Percentiles rank a stretch among this genome's conserved stretches.
phyloP scores from a whole-genome alignment of 257 asterid species.

The Scutellaria galericulata region DNA sequence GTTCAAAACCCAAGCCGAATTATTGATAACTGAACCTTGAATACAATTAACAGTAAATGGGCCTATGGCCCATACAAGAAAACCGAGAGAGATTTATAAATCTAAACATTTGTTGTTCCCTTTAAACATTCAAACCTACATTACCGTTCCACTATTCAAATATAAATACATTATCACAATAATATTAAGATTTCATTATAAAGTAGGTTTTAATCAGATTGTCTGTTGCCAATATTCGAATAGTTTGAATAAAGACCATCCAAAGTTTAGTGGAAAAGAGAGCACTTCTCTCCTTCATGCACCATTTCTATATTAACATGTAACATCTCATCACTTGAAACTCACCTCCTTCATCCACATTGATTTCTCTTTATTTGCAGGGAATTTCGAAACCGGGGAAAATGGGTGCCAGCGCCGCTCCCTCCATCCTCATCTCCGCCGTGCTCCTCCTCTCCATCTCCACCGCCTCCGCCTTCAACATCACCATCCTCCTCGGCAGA shows the following conservation, averaged over 20 bases:
- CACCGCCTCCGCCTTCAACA: conserved; percentile 54
- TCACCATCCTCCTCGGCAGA: conserved; percentile 54
- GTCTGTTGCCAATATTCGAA: too few relatives aligned
- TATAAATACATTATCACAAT: too few relatives aligned
- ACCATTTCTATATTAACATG: background rate
- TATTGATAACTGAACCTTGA: too few relatives aligned
- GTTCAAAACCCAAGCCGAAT: too few relatives aligned
- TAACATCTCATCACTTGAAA: background rate
- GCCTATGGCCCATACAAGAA: too few relatives aligned
- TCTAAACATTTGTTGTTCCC: background rate
- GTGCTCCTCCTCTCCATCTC: conserved; percentile 44
- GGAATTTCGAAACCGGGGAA: conserved; percentile 32
- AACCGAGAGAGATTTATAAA: too few relatives aligned
- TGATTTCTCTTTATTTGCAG: conserved; percentile 15
- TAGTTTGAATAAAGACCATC: conserved; percentile 10
- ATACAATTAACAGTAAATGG: too few relatives aligned
- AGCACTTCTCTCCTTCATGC: conserved; percentile 39
- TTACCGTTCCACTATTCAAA: too few relatives aligned
- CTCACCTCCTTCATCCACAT: conserved; percentile 10
- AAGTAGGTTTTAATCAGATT: too few relatives aligned
- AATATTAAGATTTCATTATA: too few relatives aligned
- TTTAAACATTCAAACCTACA: background rate
- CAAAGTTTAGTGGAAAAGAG: conserved; percentile 36
- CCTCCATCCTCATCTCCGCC: conserved; percentile 31
- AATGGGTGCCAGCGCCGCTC: conserved; percentile 48